phyloP scores from a whole-genome alignment of 306 rosid genomes.

The Prunus persica region Prunus_persica_NCBIv2 NC_034010.1:21557501-21558000 shows the following conservation, averaged over 20 bases:
- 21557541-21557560: neutral
- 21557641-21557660: neutral
- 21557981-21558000: conserved; percentile 27
- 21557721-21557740: conserved; percentile 25
- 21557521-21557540: neutral
- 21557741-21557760: conserved; percentile 18
- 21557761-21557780: conserved; percentile 28
- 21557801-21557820: conserved; percentile 40
- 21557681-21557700: conserved; percentile 10
- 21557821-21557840: conserved; percentile 17
- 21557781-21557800: conserved; percentile 26
- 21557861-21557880: conserved; percentile 37
- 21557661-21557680: neutral
- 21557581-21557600: neutral
- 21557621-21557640: conserved; percentile 1
- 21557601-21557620: conserved; percentile 8
- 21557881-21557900: conserved; percentile 39
- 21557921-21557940: conserved; percentile 29
- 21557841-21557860: conserved; percentile 46
- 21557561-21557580: neutral
- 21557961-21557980: conserved; percentile 22
- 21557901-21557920: conserved; percentile 38
- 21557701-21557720: conserved; percentile 23
- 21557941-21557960: conserved; percentile 43
- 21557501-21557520: neutral